Evolutionary conservation across 495 filamentous ascomycete genomes (phyloP).

Genomic region (Penicillium canescens): DNA sequence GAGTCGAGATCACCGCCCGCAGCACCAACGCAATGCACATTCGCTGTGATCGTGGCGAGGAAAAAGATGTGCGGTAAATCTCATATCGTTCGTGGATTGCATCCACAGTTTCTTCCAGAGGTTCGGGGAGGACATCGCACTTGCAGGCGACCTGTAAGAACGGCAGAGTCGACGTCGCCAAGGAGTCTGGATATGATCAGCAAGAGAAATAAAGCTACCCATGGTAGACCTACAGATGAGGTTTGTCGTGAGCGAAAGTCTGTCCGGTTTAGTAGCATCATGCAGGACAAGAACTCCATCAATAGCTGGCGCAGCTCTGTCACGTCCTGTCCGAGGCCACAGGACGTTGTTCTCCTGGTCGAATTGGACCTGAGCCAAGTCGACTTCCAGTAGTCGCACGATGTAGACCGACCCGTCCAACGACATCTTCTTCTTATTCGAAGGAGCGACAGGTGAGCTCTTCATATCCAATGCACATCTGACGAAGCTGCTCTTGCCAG

Average conservation of each 20-base stretch:
- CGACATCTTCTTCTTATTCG: slow-evolving; percentile 68
- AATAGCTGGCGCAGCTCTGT: slow-evolving; percentile 66
- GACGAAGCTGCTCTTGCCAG: slow-evolving; percentile 91
- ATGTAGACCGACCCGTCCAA: slow-evolving; percentile 75
- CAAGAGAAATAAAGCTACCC: no score
- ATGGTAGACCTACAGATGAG: slow-evolving; percentile 48
- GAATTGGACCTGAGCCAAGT: slow-evolving; percentile 34
- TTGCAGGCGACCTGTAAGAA: slow-evolving; percentile 81
- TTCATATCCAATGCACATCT: slow-evolving; percentile 74
- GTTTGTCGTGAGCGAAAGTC: slow-evolving; percentile 64
- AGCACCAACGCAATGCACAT: slow-evolving; percentile 78
- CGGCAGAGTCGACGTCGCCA: slow-evolving; percentile 66
- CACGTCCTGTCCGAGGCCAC: slow-evolving; percentile 75
- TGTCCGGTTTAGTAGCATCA: slow-evolving; percentile 76
- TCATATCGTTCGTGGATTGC: slow-evolving; percentile 60
- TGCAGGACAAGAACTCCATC: slow-evolving; percentile 85
- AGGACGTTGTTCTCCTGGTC: slow-evolving; percentile 61
- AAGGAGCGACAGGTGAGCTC: slow-evolving; percentile 53
- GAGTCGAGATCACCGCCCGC: slow-evolving; percentile 61
- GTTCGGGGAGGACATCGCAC: slow-evolving; percentile 66
- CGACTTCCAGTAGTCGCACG: slow-evolving; percentile 80
- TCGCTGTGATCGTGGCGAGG: slow-evolving; percentile 70
- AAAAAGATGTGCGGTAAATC: slow-evolving; percentile 69
- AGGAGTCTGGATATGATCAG: slow-evolving; percentile 54
- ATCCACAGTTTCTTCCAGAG: slow-evolving; percentile 38